A percentile compares a stretch with the other conserved stretches of the same genome.
These are phyloP conservation scores for Rhizopogon roseolus DNA, from an alignment of 768 basidiomycete genomes.

Conservation along the genomic window DNA sequence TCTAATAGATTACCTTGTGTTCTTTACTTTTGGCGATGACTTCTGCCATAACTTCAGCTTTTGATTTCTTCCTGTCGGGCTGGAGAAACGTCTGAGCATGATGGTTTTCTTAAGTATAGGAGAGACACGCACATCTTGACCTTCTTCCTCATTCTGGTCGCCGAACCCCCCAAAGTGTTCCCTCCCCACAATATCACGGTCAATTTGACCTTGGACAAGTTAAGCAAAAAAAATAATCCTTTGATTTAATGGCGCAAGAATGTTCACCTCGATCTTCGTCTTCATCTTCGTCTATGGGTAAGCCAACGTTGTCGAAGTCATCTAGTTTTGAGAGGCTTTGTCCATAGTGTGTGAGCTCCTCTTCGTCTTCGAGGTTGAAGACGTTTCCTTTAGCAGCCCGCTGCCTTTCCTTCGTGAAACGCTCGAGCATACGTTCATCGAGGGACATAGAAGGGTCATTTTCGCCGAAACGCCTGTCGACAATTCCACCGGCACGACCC, in stretches of 20 bases:
- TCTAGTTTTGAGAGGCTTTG: slow-evolving; percentile 82
- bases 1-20: slow-evolving; percentile 62
- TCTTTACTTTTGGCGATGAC: slow-evolving; percentile 96
- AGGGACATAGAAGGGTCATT: slow-evolving; percentile 87
- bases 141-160: slow-evolving; percentile 55
- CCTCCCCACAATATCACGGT: slow-evolving; percentile 57
- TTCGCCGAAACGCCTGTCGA: slow-evolving; percentile 96
- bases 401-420: slow-evolving; percentile 90
- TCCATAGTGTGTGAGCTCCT: slow-evolving; percentile 88
- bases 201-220: slow-evolving; percentile 53
- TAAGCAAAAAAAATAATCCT: background rate
- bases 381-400: slow-evolving; percentile 65
- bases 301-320: slow-evolving; percentile 72
- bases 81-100: slow-evolving; percentile 23
- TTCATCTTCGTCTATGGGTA: slow-evolving; percentile 48
- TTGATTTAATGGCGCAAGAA: background rate
- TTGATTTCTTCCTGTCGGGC: slow-evolving; percentile 84
- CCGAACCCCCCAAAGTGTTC: slow-evolving; percentile 87
- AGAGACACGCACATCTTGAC: slow-evolving; percentile 39
- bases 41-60: slow-evolving; percentile 96
- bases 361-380: slow-evolving; percentile 91
- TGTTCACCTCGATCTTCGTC: slow-evolving; percentile 40
- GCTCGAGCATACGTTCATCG: slow-evolving; percentile 95
- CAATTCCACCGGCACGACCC: slow-evolving; percentile 79
- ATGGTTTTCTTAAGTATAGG: background rate